phyloP scores from a whole-genome alignment of 2,329 filamentous ascomycete species.

The Sclerotinia subarctica region DNA sequence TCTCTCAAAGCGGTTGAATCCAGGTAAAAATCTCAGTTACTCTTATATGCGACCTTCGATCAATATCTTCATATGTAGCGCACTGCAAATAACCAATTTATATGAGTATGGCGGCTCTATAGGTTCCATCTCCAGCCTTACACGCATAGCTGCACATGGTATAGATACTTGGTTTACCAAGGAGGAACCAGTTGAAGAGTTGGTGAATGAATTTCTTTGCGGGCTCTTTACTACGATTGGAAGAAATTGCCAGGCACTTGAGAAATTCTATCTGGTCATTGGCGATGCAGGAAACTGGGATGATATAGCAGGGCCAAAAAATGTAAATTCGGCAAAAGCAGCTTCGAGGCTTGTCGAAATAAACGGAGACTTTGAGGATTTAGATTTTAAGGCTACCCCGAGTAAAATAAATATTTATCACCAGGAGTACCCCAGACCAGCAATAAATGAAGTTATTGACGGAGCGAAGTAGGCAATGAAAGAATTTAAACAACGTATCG shows the following conservation, averaged over 20 bases:
- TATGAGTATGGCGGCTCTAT: background rate
- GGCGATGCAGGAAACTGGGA: background rate
- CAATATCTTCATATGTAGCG: background rate
- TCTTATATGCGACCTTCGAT: background rate
- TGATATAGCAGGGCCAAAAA: background rate
- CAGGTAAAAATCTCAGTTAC: background rate
- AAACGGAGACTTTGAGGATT: background rate
- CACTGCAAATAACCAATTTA: accelerated
- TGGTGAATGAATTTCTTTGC: background rate
- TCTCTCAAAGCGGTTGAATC: background rate
- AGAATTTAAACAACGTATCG: background rate
- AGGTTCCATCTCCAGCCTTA: background rate
- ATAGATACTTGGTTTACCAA: background rate
- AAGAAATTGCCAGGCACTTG: background rate
- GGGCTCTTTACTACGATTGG: background rate
- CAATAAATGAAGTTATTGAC: accelerated
- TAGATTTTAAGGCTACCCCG: background rate
- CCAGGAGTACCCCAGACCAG: background rate
- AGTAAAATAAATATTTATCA: too few relatives aligned
- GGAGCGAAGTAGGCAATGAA: background rate
- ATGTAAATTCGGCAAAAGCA: background rate
- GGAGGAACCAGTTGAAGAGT: too few relatives aligned
- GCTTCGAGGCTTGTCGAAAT: background rate
- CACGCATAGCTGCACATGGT: background rate
- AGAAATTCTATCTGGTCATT: background rate